Conservation (phyloP, 176 grass and related monocot species). For the Luzula sylvatica region DNA sequence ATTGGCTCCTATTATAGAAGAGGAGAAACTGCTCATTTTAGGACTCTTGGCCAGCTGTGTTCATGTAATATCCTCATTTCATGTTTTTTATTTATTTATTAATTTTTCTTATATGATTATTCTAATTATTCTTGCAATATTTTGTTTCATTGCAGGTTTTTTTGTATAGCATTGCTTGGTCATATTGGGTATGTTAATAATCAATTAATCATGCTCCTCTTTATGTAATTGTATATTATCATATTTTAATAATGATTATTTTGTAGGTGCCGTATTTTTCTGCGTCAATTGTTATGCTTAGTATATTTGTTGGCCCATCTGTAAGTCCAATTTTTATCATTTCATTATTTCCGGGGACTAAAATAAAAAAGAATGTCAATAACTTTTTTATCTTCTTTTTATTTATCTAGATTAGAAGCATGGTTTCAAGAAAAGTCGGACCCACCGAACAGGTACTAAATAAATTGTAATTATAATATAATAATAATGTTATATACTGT, state of each 20-base stretch:
- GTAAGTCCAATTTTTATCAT: slow-evolving; percentile 47
- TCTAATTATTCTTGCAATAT: too few relatives aligned
- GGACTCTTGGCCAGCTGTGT: slow-evolving; percentile 66
- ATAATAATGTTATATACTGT: background rate
- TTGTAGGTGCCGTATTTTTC: slow-evolving; percentile 84
- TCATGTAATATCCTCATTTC: slow-evolving; percentile 51
- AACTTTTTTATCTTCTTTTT: background rate
- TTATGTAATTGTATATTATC: too few relatives aligned
- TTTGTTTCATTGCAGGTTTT: slow-evolving; percentile 70
- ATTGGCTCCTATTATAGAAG: slow-evolving; percentile 49
- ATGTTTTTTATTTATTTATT: background rate
- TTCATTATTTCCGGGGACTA: background rate
- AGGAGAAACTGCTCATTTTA: slow-evolving; percentile 68
- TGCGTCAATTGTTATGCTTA: slow-evolving; percentile 48
- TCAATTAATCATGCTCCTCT: too few relatives aligned
- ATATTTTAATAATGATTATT: too few relatives aligned
- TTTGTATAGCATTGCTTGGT: slow-evolving; percentile 83
- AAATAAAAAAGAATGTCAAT: background rate
- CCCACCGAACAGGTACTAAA: slow-evolving; percentile 68
- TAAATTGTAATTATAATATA: background rate
- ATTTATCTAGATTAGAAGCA: slow-evolving; percentile 66
- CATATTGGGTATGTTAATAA: too few relatives aligned
- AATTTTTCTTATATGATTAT: too few relatives aligned
- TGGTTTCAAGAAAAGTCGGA: slow-evolving; percentile 67
- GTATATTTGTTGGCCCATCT: slow-evolving; percentile 71